Evolutionary conservation across 2,329 filamentous ascomycete species (phyloP), one percentile per base, ranked within the genome.

Genomic region (Neopestalotiopsis sp.): DNA sequence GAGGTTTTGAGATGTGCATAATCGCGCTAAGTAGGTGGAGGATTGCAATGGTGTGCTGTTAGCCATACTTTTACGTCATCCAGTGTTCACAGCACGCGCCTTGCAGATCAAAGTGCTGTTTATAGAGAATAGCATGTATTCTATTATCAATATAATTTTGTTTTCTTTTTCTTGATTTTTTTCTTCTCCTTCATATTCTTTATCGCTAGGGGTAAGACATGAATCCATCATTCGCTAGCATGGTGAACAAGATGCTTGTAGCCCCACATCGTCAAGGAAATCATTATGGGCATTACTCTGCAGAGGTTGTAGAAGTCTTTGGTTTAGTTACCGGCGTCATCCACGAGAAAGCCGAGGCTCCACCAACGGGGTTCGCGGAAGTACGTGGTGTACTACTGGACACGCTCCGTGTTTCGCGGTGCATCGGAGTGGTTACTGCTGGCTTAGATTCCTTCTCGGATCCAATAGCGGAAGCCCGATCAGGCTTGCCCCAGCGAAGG

Each of bases 301-400:
- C 78, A 30, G 78, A 71, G 5, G 80, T 73, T 10, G 82, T 76
- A 2, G 82, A 76, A 12, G 81, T 76, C 74, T 83, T 83, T 61
- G 84, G 80, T 74, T 85, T 85, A 65, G 76, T 77, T 20, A 79
- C 73, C 56, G 86, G 81, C 62, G 92, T 95, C 84, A 98, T 91
- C 95, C 95, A 98, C 13, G 93, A 91, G 82, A 98, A 98, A 2
- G 95, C 95, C 69, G 94, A 96, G 14, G 93, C 95, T n/a, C 93
- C 93, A 9, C 95, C 95, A 20, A 97, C 89, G 0, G 96, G 95
- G 76, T 98, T 98, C 40, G 89, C 85, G 6, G 89, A 86, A 68
- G 77, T 79, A 66, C 90, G 87, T 17, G 88, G 83, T n/a, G 83
- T 77, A 20, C 81, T 77, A 20, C 81, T 75, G 57, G 82, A 78